These are phyloP conservation scores for Geranium brycei DNA, from an alignment of 345 rosid species.

Conservation along the genomic window DNA sequence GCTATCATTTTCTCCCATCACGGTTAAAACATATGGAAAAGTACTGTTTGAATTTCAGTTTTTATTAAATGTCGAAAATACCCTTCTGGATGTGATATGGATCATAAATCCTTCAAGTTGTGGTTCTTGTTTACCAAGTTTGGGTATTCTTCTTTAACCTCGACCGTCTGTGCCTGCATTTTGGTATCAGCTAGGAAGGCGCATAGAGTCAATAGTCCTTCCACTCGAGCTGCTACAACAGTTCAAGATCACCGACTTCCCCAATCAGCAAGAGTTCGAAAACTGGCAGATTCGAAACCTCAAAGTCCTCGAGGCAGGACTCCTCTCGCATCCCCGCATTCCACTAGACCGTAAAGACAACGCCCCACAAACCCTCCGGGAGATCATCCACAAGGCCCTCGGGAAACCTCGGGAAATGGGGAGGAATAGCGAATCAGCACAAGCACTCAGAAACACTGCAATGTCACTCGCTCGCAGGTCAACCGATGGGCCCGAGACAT, in stretches of 20 bases:
- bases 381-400: conserved; percentile 37
- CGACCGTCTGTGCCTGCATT: neutral
- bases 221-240: conserved; percentile 87
- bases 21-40: no score
- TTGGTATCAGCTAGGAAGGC: conserved; percentile 44
- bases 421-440: conserved; percentile 61
- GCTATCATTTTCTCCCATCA: no score
- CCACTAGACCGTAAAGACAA: conserved; percentile 53
- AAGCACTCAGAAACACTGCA: conserved; percentile 49
- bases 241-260: conserved; percentile 64
- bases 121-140: neutral
- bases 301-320: conserved; percentile 62
- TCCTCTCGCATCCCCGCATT: conserved; percentile 57
- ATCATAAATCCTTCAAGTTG: neutral
- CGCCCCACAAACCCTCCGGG: conserved; percentile 42
- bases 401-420: conserved; percentile 42
- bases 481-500: conserved; percentile 33
- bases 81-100: no score
- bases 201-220: conserved; percentile 74
- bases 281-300: conserved; percentile 78
- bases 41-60: no score
- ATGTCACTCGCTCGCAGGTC: conserved; percentile 71
- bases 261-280: conserved; percentile 57
- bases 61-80: no score
- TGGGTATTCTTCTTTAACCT: neutral